phyloP scores from a whole-genome alignment of 768 basidiomycete species.

The Crepidotus variabilis region DNA sequence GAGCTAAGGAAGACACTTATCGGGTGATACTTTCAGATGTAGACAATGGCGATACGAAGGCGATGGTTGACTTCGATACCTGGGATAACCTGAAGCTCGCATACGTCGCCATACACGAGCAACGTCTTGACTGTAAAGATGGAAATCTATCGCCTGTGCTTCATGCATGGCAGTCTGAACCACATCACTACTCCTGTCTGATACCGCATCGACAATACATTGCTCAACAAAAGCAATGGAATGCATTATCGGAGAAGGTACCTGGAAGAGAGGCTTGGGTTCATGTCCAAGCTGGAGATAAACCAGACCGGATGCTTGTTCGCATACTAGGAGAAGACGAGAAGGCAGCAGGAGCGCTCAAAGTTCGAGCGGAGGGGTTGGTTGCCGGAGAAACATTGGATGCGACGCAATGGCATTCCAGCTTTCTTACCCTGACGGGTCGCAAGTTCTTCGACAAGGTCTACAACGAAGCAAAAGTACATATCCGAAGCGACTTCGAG shows the following conservation, averaged over 20 bases:
- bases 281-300: conserved; percentile 5
- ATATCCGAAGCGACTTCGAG: conserved; percentile 44
- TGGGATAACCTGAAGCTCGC: conserved; percentile 47
- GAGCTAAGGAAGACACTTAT: conserved; percentile 14
- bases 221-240: conserved; percentile 49
- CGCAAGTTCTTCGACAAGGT: conserved; percentile 29
- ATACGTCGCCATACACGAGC: conserved; percentile 29
- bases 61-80: conserved; percentile 42
- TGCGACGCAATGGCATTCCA: conserved; percentile 45
- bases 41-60: conserved; percentile 12
- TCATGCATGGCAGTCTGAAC: conserved; percentile 41
- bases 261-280: conserved; percentile 21
- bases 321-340: conserved; percentile 47
- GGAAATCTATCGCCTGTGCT: conserved; percentile 10
- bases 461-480: conserved; percentile 29
- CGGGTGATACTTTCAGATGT: conserved; percentile 5
- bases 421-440: conserved; percentile 24
- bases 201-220: conserved; percentile 46
- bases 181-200: conserved; percentile 46
- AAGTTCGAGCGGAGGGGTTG: conserved; percentile 56
- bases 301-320: conserved; percentile 27
- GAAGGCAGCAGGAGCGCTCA: conserved; percentile 50
- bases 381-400: conserved; percentile 46
- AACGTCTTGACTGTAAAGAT: conserved; percentile 17
- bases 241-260: conserved; percentile 36